Conservation (phyloP, 2,329 filamentous ascomycete species). For the Monilinia fructicola region DNA sequence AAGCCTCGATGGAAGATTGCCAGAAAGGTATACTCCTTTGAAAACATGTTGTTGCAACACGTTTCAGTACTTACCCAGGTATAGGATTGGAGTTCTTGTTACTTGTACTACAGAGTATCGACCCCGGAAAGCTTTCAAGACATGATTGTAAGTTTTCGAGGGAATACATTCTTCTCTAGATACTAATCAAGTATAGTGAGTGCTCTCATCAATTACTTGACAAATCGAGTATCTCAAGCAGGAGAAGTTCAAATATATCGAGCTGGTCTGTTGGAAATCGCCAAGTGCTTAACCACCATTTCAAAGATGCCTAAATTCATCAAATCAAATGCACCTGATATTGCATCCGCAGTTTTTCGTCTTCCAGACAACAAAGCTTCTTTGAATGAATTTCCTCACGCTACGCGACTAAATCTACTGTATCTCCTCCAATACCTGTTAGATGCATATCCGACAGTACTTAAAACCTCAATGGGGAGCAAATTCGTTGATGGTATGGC, state of each 20-base stretch:
- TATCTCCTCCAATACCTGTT: constrained; percentile 30
- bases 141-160: constrained; percentile 26
- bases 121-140: constrained; percentile 25
- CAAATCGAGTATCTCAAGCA: constrained; percentile 19
- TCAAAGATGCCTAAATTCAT: constrained; percentile 21
- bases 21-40: constrained; percentile 27
- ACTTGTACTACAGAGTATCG: constrained; percentile 25
- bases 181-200: constrained; percentile 28
- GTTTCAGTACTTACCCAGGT: constrained; percentile 20
- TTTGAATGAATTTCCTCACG: constrained; percentile 26
- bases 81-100: constrained; percentile 29
- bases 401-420: constrained; percentile 32
- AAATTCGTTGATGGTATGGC: constrained; percentile 33
- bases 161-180: neutral
- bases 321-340: constrained; percentile 8
- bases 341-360: constrained; percentile 11
- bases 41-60: neutral
- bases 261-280: constrained; percentile 23
- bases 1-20: constrained; percentile 27
- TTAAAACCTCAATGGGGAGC: constrained; percentile 29
- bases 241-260: constrained; percentile 21
- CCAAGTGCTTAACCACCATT: constrained; percentile 18
- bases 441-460: constrained; percentile 23
- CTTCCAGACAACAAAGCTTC: constrained; percentile 16
- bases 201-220: constrained; percentile 32